Percentiles rank a stretch among this genome's conserved stretches.
These are phyloP conservation scores for Trichosanthes cucumerina DNA, from an alignment of 306 rosid species.

Conservation along the genomic window DNA sequence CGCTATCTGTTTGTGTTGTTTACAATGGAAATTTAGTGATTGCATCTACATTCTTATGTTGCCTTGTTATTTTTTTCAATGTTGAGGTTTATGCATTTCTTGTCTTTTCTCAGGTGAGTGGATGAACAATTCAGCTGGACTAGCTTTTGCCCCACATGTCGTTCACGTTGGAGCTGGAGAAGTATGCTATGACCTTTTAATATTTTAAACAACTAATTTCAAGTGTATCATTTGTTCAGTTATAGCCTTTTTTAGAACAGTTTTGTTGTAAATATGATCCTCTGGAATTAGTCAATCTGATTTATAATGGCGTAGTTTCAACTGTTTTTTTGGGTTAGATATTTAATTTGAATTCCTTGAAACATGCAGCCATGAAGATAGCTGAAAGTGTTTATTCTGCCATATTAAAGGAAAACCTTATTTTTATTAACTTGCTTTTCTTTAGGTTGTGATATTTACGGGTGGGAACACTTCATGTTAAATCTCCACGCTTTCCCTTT, in stretches of 20 bases:
- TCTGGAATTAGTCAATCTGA: not conserved
- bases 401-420: not conserved
- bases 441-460: not conserved
- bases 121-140: conserved; percentile 95
- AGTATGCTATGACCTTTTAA: conserved; percentile 29
- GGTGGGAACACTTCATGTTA: not conserved
- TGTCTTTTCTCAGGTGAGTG: conserved; percentile 58
- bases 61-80: not conserved
- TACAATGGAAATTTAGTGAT: not conserved
- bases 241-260: not conserved
- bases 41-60: not conserved
- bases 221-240: not conserved
- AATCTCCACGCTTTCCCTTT: not conserved
- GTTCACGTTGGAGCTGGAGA: conserved; percentile 66
- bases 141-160: conserved; percentile 92
- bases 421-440: not conserved
- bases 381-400: not conserved
- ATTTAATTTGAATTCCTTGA: not conserved
- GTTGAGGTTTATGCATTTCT: not conserved
- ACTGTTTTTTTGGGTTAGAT: not conserved
- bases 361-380: not conserved
- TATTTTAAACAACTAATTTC: not conserved
- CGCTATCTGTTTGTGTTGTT: not conserved
- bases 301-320: not conserved
- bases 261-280: not conserved